Percentiles rank a stretch among this genome's conserved stretches.
phyloP scores from a whole-genome alignment of 2,329 filamentous ascomycete species.

The Arthrobotrys entomopaga region DNA sequence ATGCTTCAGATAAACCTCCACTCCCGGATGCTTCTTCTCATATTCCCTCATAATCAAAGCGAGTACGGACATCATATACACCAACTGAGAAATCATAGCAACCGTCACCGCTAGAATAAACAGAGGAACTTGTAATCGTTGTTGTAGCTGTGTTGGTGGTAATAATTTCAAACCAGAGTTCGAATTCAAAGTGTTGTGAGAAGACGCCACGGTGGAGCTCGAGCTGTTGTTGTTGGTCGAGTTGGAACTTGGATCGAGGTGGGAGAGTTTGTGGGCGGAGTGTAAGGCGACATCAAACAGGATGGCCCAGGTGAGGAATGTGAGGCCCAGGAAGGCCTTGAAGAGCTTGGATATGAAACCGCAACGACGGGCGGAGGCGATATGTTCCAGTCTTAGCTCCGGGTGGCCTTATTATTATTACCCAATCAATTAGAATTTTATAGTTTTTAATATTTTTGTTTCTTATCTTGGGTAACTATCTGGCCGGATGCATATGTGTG shows the following conservation, averaged over 20 bases:
- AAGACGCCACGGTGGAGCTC: no score
- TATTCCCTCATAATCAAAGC: not conserved
- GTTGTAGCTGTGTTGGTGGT: no score
- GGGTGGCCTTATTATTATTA: conserved; percentile 11
- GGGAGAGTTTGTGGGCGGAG: not conserved
- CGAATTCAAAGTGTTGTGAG: no score
- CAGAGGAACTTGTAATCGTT: no score
- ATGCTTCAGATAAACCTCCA: not conserved
- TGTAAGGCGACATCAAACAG: not conserved
- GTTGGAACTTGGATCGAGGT: not conserved
- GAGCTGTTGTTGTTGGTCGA: no score
- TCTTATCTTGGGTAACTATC: no score
- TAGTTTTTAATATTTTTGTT: no score
- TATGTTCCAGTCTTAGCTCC: conserved; percentile 5
- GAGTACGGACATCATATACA: not conserved
- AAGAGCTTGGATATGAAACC: not conserved
- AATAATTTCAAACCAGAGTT: no score
- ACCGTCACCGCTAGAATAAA: no score
- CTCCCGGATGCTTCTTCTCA: not conserved
- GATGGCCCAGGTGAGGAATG: not conserved
- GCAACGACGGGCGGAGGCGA: not conserved
- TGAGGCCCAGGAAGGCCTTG: not conserved
- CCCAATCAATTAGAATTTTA: no score
- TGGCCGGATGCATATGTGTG: no score
- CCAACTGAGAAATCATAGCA: not conserved